Evolutionary conservation across 1,284 basidiomycete species (phyloP).

Genomic region (Boletellus deceptivus): DNA sequence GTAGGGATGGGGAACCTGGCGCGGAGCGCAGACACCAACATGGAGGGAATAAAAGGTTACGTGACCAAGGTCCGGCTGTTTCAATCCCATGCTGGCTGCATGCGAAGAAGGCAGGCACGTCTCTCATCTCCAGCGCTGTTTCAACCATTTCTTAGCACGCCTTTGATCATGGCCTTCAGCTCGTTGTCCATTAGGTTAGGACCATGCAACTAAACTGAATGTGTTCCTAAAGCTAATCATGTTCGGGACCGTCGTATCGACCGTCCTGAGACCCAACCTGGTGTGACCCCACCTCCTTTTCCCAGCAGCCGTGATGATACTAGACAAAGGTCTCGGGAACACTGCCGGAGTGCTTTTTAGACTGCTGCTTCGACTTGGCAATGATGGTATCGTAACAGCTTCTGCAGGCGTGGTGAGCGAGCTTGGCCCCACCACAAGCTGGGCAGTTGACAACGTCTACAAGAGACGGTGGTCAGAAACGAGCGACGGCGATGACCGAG

Average conservation of each 20-base stretch:
- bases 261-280: slow-evolving; percentile 2
- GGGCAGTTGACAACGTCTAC: slow-evolving; percentile 89
- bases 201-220: no score
- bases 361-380: slow-evolving; percentile 57
- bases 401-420: slow-evolving; percentile 87
- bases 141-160: no score
- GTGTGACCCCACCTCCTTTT: neutral
- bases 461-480: slow-evolving; percentile 12
- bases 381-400: slow-evolving; percentile 81
- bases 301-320: neutral
- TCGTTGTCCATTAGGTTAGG: no score
- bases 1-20: slow-evolving; percentile 2
- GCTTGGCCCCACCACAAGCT: slow-evolving; percentile 87
- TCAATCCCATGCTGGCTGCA: neutral
- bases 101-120: no score
- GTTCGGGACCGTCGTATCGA: no score
- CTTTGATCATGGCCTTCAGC: no score
- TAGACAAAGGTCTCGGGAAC: neutral
- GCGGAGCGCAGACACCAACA: slow-evolving; percentile 18
- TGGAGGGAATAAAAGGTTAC: slow-evolving; percentile 1
- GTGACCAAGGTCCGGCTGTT: slow-evolving; percentile 2
- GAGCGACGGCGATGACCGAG: neutral
- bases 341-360: slow-evolving; percentile 19
- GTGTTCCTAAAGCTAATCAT: no score
- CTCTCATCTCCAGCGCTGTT: no score